These are phyloP conservation scores for Antitrichia curtipendula DNA, from an alignment of 225 moss, liverwort and hornwort genomes.

Conservation along the genomic window DNA sequence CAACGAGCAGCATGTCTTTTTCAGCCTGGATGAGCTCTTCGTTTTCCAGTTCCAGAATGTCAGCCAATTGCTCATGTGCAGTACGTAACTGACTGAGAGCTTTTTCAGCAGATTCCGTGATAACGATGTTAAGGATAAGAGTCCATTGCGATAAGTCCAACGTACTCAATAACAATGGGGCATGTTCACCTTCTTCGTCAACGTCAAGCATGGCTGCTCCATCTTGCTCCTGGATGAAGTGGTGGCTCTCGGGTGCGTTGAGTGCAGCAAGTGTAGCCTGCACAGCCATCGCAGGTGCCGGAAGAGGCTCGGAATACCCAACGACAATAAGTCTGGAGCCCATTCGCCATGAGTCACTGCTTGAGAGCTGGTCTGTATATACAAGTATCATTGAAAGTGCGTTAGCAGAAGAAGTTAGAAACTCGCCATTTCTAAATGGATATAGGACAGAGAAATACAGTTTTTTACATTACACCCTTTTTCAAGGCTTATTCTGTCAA, in stretches of 20 bases:
- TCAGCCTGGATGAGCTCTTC: rapidly evolving
- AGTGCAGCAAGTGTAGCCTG: rapidly evolving
- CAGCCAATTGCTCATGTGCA: rapidly evolving
- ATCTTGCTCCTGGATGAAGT: not conserved
- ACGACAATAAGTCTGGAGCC: rapidly evolving
- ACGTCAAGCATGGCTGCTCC: rapidly evolving
- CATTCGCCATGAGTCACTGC: rapidly evolving
- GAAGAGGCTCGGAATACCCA: not conserved
- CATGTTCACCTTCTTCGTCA: not conserved
- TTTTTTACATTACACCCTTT: too few species aligned
- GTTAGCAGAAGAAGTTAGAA: not conserved
- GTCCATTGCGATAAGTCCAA: not conserved
- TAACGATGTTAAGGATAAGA: rapidly evolving
- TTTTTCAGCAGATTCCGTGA: rapidly evolving
- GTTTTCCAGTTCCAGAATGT: not conserved
- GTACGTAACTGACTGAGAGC: rapidly evolving
- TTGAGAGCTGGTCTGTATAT: not conserved
- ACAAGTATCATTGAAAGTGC: rapidly evolving
- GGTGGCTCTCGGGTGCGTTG: not conserved
- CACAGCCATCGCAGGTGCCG: rapidly evolving
- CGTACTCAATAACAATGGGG: not conserved
- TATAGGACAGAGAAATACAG: not conserved
- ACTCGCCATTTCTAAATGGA: not conserved
- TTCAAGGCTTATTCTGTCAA: too few species aligned
- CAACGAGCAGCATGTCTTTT: rapidly evolving